Evolutionary conservation across 2,329 filamentous ascomycete genomes (phyloP).

Genomic region (Verticillium nonalfalfae): DNA sequence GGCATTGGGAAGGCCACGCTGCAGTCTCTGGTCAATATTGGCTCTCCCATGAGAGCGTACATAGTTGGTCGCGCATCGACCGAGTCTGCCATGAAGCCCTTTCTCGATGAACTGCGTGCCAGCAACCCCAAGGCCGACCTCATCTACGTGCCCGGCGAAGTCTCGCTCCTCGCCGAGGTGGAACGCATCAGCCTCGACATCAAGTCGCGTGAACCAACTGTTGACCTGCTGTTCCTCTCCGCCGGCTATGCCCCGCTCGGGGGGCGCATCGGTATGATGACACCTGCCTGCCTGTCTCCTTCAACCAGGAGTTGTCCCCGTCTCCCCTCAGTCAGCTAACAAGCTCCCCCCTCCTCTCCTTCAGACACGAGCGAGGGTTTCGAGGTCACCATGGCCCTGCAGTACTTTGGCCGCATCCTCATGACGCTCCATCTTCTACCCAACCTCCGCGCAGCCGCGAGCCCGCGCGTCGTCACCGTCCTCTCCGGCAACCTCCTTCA

Average conservation of each 20-base stretch:
- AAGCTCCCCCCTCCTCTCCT: not conserved
- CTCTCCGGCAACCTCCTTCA: conserved; percentile 14
- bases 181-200: conserved; percentile 30
- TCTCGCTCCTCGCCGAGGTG: conserved; percentile 36
- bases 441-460: conserved; percentile 18
- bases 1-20: conserved; percentile 37
- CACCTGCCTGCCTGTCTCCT: not conserved
- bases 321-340: not conserved
- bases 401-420: conserved; percentile 36
- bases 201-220: conserved; percentile 24
- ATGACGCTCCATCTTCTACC: conserved; percentile 33
- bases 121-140: conserved; percentile 31
- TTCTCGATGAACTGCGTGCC: conserved; percentile 27
- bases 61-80: conserved; percentile 33
- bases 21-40: conserved; percentile 25
- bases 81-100: conserved; percentile 17
- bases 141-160: conserved; percentile 34
- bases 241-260: conserved; percentile 36
- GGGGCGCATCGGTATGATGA: conserved; percentile 13
- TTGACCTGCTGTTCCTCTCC: conserved; percentile 38
- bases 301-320: not conserved
- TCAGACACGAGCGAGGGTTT: conserved; percentile 33
- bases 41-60: conserved; percentile 29
- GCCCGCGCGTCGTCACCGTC: conserved; percentile 18
- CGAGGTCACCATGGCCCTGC: conserved; percentile 29